Conservation (phyloP, 306 rosid species). For the Castanea mollissima region DNA sequence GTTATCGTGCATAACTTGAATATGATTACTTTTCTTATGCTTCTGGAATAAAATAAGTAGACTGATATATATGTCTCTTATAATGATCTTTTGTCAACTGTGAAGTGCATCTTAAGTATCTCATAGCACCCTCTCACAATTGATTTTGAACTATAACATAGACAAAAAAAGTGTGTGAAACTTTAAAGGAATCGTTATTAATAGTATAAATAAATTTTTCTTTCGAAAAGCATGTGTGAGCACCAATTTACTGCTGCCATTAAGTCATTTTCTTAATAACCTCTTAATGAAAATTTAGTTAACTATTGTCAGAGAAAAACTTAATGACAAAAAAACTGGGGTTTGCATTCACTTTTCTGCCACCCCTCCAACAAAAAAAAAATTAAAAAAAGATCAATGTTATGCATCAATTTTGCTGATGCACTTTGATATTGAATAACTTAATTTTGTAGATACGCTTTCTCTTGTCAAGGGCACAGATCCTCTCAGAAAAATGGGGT, state of each 20-base stretch:
- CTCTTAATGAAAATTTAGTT: not conserved
- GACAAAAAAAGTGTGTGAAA: not conserved
- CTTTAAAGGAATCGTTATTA: not conserved
- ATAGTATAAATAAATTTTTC: not conserved
- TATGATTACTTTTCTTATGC: not conserved
- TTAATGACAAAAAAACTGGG: not conserved
- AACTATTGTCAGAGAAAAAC: not conserved
- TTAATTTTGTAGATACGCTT: slow-evolving; percentile 57
- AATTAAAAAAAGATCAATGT: not conserved
- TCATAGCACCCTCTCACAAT: not conserved
- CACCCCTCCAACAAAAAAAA: too few species aligned
- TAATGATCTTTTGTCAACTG: not conserved
- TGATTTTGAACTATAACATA: not conserved
- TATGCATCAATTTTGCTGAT: not conserved
- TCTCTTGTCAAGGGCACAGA: slow-evolving; percentile 64
- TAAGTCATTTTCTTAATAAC: not conserved
- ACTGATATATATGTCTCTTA: not conserved
- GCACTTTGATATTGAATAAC: slow-evolving; percentile 18
- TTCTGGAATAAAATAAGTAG: not conserved
- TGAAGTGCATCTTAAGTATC: not conserved
- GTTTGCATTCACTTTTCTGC: not conserved
- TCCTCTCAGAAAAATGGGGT: slow-evolving; percentile 76
- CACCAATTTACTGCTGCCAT: not conserved
- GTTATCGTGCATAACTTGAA: not conserved
- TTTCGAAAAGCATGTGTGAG: not conserved